Evolutionary conservation across 1,284 basidiomycete genomes (phyloP).

Genomic region (Tylopilus microsporus): DNA sequence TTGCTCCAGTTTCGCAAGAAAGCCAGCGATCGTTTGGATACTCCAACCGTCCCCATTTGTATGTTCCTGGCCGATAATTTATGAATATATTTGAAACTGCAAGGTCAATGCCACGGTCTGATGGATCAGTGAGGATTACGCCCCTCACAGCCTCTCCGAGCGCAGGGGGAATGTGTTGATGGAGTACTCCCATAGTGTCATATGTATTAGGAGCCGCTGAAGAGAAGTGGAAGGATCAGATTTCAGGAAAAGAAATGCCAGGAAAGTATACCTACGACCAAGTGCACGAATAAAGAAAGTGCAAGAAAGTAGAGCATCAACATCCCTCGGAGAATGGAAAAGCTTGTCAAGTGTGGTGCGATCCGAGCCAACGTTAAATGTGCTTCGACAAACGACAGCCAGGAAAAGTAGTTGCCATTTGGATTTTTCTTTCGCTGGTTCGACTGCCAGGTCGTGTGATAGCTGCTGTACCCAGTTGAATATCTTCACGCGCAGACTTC

Average conservation of each 20-base stretch:
- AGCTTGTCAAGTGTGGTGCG: constrained; percentile 13
- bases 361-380: constrained; percentile 33
- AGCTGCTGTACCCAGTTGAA: constrained; percentile 18
- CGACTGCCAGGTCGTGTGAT: constrained; percentile 18
- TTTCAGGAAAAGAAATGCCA: background rate
- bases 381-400: constrained; percentile 37
- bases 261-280: background rate
- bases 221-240: background rate
- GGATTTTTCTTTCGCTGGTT: constrained; percentile 19
- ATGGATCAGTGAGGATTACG: background rate
- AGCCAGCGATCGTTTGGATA: background rate
- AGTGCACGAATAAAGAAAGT: constrained; percentile 24
- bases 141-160: constrained; percentile 21
- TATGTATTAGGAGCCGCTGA: background rate
- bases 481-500: background rate
- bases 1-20: background rate
- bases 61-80: background rate
- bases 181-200: too few species aligned
- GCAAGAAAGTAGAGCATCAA: constrained; percentile 34
- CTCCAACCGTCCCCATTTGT: background rate
- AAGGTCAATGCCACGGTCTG: constrained; percentile 28
- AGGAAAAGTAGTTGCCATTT: constrained; percentile 28
- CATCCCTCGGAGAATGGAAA: constrained; percentile 21
- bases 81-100: constrained; percentile 35
- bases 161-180: constrained; percentile 21